Conservation (phyloP, 257 asterid genomes). For the Nyctanthes arbortristis region DNA sequence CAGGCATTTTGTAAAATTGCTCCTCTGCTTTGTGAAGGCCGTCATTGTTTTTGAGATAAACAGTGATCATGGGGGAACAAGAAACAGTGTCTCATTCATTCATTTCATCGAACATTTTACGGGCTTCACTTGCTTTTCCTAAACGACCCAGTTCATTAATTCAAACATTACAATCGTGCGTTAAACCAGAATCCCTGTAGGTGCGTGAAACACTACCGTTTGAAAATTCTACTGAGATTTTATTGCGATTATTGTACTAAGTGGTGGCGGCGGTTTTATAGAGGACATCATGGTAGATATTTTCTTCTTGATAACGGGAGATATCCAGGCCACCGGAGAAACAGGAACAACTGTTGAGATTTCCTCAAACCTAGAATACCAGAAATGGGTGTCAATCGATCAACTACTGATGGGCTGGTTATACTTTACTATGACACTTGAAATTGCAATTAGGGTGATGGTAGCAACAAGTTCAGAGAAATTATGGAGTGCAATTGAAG, state of each 20-base stretch:
- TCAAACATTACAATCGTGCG: constrained; percentile 33
- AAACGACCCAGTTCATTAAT: constrained; percentile 41
- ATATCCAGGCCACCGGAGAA: too few species aligned
- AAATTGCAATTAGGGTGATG: too few species aligned
- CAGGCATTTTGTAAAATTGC: constrained; percentile 43
- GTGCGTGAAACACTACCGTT: neutral
- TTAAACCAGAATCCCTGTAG: neutral
- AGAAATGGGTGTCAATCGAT: too few species aligned
- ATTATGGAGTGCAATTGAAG: too few species aligned
- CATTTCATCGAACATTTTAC: constrained; percentile 48
- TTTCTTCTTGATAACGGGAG: constrained; percentile 5
- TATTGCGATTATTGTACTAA: constrained; percentile 7
- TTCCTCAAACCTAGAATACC: too few species aligned
- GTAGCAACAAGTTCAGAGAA: too few species aligned
- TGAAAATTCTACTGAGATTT: neutral
- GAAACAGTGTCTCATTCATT: constrained; percentile 50
- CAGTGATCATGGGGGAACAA: constrained; percentile 50
- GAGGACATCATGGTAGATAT: neutral
- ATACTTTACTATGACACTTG: too few species aligned
- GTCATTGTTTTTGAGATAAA: constrained; percentile 48
- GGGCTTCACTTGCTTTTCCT: constrained; percentile 44
- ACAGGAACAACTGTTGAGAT: too few species aligned
- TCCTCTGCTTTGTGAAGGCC: constrained; percentile 48
- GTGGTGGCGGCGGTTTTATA: constrained; percentile 21
- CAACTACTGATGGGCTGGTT: too few species aligned